Evolutionary conservation across 2,329 filamentous ascomycete genomes (phyloP).

Genomic region (Ilyonectria destructans): DNA sequence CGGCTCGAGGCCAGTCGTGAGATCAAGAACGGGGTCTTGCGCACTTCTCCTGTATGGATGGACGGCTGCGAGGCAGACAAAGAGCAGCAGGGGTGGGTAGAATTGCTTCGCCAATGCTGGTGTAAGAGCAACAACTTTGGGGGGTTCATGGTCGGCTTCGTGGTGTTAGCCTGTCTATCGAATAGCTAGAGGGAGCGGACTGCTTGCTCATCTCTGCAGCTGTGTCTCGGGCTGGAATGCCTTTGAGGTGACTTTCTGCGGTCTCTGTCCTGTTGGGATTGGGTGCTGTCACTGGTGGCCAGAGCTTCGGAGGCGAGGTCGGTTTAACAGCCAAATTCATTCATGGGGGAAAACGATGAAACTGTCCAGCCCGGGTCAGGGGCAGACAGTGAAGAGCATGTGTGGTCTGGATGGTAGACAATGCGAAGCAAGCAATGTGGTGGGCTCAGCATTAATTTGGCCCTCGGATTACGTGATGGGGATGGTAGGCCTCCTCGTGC

Average conservation of each 20-base stretch:
- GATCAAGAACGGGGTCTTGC: background rate
- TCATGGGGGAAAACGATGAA: background rate
- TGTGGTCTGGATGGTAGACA: background rate
- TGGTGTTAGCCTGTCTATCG: background rate
- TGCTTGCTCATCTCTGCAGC: background rate
- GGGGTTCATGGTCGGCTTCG: background rate
- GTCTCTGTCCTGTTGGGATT: constrained; percentile 1
- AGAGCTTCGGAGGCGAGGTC: background rate
- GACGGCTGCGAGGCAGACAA: constrained; percentile 10
- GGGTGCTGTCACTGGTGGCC: background rate
- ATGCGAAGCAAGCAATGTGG: background rate
- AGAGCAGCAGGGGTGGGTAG: constrained; percentile 9
- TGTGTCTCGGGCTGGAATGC: background rate
- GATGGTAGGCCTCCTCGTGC: constrained; percentile 1
- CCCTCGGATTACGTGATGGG: background rate
- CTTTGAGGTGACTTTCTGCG: background rate
- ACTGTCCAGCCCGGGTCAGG: background rate
- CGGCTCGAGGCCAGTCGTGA: background rate
- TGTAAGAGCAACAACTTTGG: constrained; percentile 2
- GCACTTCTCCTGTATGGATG: constrained; percentile 11
- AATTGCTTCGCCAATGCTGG: constrained; percentile 9
- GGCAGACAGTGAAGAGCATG: background rate
- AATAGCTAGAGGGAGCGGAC: background rate
- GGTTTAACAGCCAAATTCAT: background rate
- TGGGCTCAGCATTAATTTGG: background rate